phyloP scores from a whole-genome alignment of 164 flowering plant genomes.

The Saururus chinensis region DNA sequence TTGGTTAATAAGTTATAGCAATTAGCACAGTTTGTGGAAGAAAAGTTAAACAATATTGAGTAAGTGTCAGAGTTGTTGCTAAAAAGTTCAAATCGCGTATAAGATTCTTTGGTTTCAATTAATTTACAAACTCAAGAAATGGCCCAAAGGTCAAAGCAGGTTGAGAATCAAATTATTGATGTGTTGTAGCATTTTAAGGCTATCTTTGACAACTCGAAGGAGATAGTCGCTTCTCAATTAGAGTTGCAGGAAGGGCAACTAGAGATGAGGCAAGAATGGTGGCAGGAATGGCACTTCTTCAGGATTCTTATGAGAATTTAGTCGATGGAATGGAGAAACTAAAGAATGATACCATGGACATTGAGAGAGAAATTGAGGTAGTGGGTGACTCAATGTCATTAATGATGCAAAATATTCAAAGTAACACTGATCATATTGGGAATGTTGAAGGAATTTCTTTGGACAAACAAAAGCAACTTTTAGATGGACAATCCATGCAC shows the following conservation, averaged over 20 bases:
- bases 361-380: conserved; percentile 47
- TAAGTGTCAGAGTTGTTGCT: conserved; percentile 34
- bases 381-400: conserved; percentile 45
- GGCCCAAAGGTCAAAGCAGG: conserved; percentile 30
- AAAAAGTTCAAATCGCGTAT: conserved; percentile 34
- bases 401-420: conserved; percentile 50
- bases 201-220: background rate
- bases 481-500: conserved; percentile 61
- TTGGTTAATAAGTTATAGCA: conserved; percentile 54
- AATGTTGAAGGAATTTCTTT: conserved; percentile 45
- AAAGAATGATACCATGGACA: conserved; percentile 37
- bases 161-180: conserved; percentile 27
- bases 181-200: conserved; percentile 19
- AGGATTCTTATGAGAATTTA: conserved; percentile 39
- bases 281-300: conserved; percentile 40
- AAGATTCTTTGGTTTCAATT: conserved; percentile 37
- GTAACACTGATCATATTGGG: conserved; percentile 58
- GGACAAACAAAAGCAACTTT: conserved; percentile 57
- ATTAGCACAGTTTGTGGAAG: conserved; percentile 49
- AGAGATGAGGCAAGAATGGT: conserved; percentile 26
- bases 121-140: conserved; percentile 36
- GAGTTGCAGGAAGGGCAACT: background rate
- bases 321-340: conserved; percentile 39
- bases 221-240: background rate
- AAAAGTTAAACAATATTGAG: conserved; percentile 37